These are phyloP conservation scores for Drechslera avenae DNA, from an alignment of 2,329 filamentous ascomycete species.

Conservation along the genomic window DNA sequence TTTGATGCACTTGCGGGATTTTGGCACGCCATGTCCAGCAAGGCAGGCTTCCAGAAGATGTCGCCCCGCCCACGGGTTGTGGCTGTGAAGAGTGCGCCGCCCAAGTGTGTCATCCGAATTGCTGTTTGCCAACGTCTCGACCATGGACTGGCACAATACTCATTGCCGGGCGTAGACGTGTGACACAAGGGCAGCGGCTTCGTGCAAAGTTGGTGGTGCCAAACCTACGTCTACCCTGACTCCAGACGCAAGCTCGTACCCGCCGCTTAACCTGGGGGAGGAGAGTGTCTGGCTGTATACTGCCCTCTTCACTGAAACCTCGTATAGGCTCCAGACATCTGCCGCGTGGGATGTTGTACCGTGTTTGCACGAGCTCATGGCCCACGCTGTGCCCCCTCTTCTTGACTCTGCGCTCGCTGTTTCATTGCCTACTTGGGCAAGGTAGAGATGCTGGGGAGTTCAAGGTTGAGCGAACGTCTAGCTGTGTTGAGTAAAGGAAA, in stretches of 20 bases:
- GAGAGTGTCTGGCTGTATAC: too few species aligned
- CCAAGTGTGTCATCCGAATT: background rate
- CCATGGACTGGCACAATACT: background rate
- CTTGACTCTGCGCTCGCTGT: too few species aligned
- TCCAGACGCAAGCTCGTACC: constrained; percentile 11
- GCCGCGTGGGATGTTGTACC: constrained; percentile 2
- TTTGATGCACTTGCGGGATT: constrained; percentile 13
- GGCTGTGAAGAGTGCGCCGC: constrained; percentile 15
- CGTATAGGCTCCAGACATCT: background rate
- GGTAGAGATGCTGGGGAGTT: constrained; percentile 1
- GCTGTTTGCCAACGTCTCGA: background rate
- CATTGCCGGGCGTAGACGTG: too few species aligned
- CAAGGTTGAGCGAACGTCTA: constrained; percentile 9
- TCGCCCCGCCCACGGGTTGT: constrained; percentile 15
- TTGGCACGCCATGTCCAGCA: constrained; percentile 11
- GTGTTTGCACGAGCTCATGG: constrained; percentile 6
- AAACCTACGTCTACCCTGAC: constrained; percentile 18
- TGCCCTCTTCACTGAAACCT: background rate
- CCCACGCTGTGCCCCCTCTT: background rate
- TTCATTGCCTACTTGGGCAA: too few species aligned
- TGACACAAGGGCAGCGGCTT: constrained; percentile 3
- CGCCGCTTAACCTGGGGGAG: background rate
- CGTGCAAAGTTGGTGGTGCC: background rate
- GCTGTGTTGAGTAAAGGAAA: constrained; percentile 6
- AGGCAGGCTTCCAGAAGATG: constrained; percentile 23